These are phyloP conservation scores for Diacronema lutheri DNA, from an alignment of 78 protist species.

Conservation along the genomic window DNA sequence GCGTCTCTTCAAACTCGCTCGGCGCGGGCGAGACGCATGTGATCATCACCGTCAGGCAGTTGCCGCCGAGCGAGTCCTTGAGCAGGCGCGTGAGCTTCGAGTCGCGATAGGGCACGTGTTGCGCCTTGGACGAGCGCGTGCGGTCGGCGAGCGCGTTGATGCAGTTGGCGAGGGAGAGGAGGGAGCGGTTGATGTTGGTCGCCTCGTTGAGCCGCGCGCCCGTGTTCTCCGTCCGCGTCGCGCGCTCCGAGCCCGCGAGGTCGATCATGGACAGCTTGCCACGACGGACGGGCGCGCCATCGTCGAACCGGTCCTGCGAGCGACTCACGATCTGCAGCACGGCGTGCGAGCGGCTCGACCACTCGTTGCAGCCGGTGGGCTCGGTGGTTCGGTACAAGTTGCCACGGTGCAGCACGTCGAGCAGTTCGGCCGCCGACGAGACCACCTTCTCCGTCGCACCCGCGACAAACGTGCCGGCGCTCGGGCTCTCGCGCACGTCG, in stretches of 20 bases:
- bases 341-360: slow-evolving; percentile 38
- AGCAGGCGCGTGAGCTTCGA: slow-evolving; percentile 49
- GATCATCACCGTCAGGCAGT: slow-evolving; percentile 45
- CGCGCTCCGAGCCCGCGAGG: slow-evolving; percentile 37
- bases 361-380: background rate
- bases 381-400: slow-evolving; percentile 10
- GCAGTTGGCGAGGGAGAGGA: slow-evolving; percentile 83
- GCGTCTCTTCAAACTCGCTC: slow-evolving; percentile 79
- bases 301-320: background rate
- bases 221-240: slow-evolving; percentile 6
- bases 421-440: background rate
- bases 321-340: slow-evolving; percentile 13
- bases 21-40: slow-evolving; percentile 54
- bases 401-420: background rate
- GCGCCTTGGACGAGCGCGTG: background rate
- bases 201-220: slow-evolving; percentile 70
- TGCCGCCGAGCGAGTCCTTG: slow-evolving; percentile 54
- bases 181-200: slow-evolving; percentile 77
- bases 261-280: slow-evolving; percentile 38
- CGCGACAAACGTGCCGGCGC: background rate
- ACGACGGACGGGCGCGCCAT: background rate
- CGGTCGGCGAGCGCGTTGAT: slow-evolving; percentile 64
- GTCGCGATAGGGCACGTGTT: slow-evolving; percentile 44
- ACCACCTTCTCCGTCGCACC: background rate
- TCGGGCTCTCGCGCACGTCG: background rate